These are phyloP conservation scores for Hypoxylon sp. DNA, from an alignment of 2,329 filamentous ascomycete species.

Conservation along the genomic window DNA sequence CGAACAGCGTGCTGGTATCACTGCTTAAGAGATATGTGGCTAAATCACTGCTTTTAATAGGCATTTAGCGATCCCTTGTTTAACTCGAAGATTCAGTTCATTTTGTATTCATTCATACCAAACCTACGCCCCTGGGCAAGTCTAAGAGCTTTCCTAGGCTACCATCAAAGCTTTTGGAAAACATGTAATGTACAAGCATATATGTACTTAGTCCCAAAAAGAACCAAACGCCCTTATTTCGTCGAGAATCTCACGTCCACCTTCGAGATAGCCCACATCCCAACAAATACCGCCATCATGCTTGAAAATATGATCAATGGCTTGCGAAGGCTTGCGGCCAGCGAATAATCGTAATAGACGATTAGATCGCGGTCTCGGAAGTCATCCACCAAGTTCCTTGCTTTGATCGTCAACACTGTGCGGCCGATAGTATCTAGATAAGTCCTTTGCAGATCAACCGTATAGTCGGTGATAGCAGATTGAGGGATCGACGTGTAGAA, in stretches of 20 bases:
- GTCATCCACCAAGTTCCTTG: constrained; percentile 91
- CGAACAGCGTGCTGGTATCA: neutral
- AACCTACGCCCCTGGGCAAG: constrained; percentile 28
- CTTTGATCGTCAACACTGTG: constrained; percentile 83
- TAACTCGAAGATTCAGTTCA: constrained; percentile 20
- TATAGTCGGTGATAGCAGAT: constrained; percentile 71
- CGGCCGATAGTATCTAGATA: constrained; percentile 95
- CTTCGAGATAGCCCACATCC: constrained; percentile 81
- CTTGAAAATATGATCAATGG: constrained; percentile 85
- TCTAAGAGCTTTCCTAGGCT: constrained; percentile 33
- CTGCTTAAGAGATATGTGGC: neutral
- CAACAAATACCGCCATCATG: constrained; percentile 79
- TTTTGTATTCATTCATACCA: constrained; percentile 37
- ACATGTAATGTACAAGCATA: constrained; percentile 39
- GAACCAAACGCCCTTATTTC: constrained; percentile 55
- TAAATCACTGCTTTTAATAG: too few relatives aligned
- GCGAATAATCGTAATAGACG: constrained; percentile 89
- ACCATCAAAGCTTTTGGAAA: constrained; percentile 32
- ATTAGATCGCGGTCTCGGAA: constrained; percentile 86
- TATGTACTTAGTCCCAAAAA: constrained; percentile 37
- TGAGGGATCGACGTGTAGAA: constrained; percentile 80
- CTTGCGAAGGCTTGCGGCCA: constrained; percentile 83
- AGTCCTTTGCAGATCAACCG: constrained; percentile 79
- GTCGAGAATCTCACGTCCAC: constrained; percentile 83
- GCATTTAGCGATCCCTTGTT: neutral